Evolutionary conservation across 169 alveolate genomes (phyloP).

Genomic region (Plasmodium inui): DNA sequence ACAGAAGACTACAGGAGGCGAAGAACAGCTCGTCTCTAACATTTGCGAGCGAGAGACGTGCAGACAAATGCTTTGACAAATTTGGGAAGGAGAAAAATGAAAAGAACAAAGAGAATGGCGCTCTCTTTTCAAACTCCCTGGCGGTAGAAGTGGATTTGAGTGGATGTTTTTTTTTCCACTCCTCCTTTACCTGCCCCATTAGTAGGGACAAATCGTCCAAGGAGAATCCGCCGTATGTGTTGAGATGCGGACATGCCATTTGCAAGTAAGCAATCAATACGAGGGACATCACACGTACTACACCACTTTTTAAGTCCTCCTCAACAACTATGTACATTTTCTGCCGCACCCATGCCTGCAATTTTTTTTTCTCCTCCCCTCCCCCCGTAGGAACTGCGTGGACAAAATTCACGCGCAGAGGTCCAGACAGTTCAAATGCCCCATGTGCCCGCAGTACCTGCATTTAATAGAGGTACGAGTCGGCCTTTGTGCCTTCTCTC

Average conservation of each 20-base stretch:
- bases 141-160: slow-evolving; percentile 79
- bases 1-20: slow-evolving; percentile 57
- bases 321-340: not conserved
- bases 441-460: slow-evolving; percentile 73
- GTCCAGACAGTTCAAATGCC: slow-evolving; percentile 72
- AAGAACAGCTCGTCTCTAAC: slow-evolving; percentile 9
- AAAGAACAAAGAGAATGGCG: slow-evolving; percentile 24
- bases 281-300: not conserved
- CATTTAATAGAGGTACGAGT: slow-evolving; percentile 41
- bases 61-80: slow-evolving; percentile 19
- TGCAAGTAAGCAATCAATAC: slow-evolving; percentile 71
- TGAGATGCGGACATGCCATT: slow-evolving; percentile 79
- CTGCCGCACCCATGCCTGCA: not conserved
- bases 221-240: slow-evolving; percentile 72
- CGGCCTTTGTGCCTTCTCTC: not conserved
- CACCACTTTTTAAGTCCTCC: not conserved
- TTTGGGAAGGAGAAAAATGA: slow-evolving; percentile 38
- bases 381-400: slow-evolving; percentile 40
- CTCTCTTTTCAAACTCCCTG: slow-evolving; percentile 35
- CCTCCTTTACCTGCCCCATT: slow-evolving; percentile 79
- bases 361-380: not conserved
- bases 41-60: not conserved
- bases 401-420: slow-evolving; percentile 74
- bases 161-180: slow-evolving; percentile 76
- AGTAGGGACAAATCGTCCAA: slow-evolving; percentile 75